phyloP scores from a whole-genome alignment of 306 rosid species.

The Ormosia semicastrata region DNA sequence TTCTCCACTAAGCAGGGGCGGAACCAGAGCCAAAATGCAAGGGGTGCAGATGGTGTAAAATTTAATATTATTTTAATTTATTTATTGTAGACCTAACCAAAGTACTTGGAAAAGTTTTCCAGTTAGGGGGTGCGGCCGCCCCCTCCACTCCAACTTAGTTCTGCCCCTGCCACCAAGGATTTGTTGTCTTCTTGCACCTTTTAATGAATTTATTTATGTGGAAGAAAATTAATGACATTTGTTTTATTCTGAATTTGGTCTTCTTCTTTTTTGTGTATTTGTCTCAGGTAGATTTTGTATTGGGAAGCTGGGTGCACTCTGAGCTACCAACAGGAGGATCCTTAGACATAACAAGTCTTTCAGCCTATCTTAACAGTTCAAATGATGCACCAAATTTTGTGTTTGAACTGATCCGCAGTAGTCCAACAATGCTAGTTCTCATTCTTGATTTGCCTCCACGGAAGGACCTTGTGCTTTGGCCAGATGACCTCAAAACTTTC shows the following conservation, averaged over 20 bases:
- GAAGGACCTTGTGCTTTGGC: slow-evolving; percentile 64
- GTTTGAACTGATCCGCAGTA: slow-evolving; percentile 66
- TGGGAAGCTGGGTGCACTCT: slow-evolving; percentile 85
- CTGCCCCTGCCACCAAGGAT: background rate
- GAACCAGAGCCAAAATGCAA: too few species aligned
- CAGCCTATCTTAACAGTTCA: slow-evolving; percentile 58
- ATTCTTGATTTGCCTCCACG: slow-evolving; percentile 74
- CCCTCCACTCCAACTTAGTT: too few species aligned
- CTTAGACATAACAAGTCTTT: slow-evolving; percentile 73
- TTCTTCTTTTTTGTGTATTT: background rate
- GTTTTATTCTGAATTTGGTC: background rate
- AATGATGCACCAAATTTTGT: slow-evolving; percentile 84
- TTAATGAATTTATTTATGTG: background rate
- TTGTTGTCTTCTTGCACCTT: background rate
- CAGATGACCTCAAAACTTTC: slow-evolving; percentile 68
- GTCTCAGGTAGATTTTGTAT: slow-evolving; percentile 68
- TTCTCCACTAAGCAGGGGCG: background rate
- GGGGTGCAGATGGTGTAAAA: too few species aligned
- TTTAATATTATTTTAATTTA: too few species aligned
- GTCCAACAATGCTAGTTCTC: slow-evolving; percentile 64
- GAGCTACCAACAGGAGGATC: slow-evolving; percentile 76
- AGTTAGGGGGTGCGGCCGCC: too few species aligned
- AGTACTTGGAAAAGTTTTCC: too few species aligned
- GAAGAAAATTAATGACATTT: background rate
- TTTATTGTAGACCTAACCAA: too few species aligned